Evolutionary conservation across 148 eudicot species (phyloP), one percentile per base, ranked within the genome.

Genomic region (Heliamphora exappendiculata): DNA sequence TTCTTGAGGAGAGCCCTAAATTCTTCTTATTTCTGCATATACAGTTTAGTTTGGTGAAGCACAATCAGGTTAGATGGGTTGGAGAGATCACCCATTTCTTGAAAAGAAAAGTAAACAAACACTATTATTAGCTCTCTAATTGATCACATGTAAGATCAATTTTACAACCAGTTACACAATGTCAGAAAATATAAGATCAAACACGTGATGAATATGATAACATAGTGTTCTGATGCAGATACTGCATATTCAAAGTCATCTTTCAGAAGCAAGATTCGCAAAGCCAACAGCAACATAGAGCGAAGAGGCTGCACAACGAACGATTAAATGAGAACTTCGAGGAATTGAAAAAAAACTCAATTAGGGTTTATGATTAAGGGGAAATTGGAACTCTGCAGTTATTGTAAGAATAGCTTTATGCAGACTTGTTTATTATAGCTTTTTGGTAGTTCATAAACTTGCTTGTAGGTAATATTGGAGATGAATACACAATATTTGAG

Each of bases 251-350:
- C 28, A 39, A 2, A 26, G 64, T 28, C 22, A 34, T 63, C 41
- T 37, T 51, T 71, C 42, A 71, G 44, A 77, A 88, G 77, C 87
- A 85, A 26, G 50, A 75, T 80, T 88, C 90, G 71, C 92, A 89
- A 19, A 89, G n/a, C 86, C 87, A 89, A 59, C 90, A 89, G 82
- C 92, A 89, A 70, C 90, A 89, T 24, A 89, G 81, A 33, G 86
- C 90, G 11, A 82, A 84, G 63, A 89, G 88, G 81, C 92, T 89
- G 85, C 88, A 77, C 22, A 53, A 19, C 24, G 11, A 29, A 67
- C 5, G 5, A 45, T 7, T 45, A 16, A 69, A 45, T 26, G 20
- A 45, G 16, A 45, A 45, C n/a, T 26, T 28, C 1, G 22, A 49
- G 14, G 12, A 11, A 19, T 16, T 16, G 17, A 28, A 36, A 26